Evolutionary conservation across 1,284 basidiomycete species (phyloP), one percentile per base, ranked within the genome.

Genomic region (Xerocomus amazonicus): DNA sequence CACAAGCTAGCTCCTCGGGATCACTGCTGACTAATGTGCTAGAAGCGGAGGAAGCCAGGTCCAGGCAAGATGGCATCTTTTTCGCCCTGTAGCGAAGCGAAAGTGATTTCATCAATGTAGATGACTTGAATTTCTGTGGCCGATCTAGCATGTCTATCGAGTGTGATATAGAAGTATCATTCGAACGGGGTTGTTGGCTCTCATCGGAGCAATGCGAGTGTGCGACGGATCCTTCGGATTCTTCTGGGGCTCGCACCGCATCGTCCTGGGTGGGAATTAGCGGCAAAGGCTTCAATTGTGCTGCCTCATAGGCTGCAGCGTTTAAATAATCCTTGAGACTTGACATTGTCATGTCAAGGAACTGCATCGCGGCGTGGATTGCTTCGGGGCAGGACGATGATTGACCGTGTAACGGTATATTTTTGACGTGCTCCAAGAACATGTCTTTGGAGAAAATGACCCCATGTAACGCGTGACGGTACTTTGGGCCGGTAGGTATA

Each of bases 251-350:
- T 7, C 26, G 49, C 12, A 12, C 16, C 36, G 28, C 19, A 37
- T 44, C 45, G 16, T 38, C 31, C 10, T 51, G 33, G 10, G 40
- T 38, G 31, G 64, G 68, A 6, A 54, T 32, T 14, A 53, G 50
- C 2, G 65, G 65, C 14, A 66, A 34, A 40, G 65, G 68, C 37
- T 66, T 66, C 10, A 28, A 42, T 19, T 69, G 67, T n/a, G 51
- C 59, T 31, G 50, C 50, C 31, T 70, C 67, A 17, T 53, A 50
- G 38, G 65, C 60, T 6, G 58, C 67, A 31, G 51, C 47, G 17
- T 45, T 51, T 52, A 66, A 53, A 36, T 67, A 56, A 4, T 44
- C 43, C 41, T 55, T 67, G 47, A 70, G 62, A 43, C 50, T 52
- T 3, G 60, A 56, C 62, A 66, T 60, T 14, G 48, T 51, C 47